Evolutionary conservation across 139 green algal genomes (phyloP), one percentile per base, ranked within the genome.

Genomic region (Pleodorina starrii): DNA sequence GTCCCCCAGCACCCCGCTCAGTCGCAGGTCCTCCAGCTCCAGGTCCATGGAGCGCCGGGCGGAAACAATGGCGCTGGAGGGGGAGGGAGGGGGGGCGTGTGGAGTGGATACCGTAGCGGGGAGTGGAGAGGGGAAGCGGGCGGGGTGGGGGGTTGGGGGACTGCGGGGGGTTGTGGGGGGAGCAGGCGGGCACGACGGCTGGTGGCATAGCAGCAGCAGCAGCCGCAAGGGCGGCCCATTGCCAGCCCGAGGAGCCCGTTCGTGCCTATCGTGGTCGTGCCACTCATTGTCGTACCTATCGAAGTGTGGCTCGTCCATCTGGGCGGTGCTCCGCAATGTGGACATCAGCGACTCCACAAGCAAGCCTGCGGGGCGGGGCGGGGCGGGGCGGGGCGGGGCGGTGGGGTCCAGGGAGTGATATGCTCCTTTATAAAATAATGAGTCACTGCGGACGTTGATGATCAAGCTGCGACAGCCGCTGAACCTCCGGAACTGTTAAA

Each of bases 1-100:
- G 29, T 87, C 81, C 27, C 81, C 81, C 29, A 87, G 81, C 57
- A 87, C 81, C 12, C 60, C 81, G n/a, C 10, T 32, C 29, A 87
- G 81, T 42, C 60, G 60, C 81, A 87, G 81, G 60, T 87, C 81
- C 14, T 87, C 81, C 81, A 87, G 60, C 81, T 87, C 79, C 54
- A 86, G 57, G 42, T 86, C 79, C 79, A 86, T 63, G 27, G 38
- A 76, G 27, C 57, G 57, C 21, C 79, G 79, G 6, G 32, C 36
- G 36, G 35, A 72, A 7, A 38, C 77, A 1, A 54, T 14, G 21
- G 35, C 77, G 6, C 76, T 84, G 76, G 2, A 14, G n/a, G 32
- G n/a, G 35, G n/a, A 1, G 51, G n/a, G 76, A 3, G 7, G 76
- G 76, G 35, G 35, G 48, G 29, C n/a, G n/a, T n/a, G n/a, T n/a